Percentiles rank a stretch among this genome's conserved stretches.
These are phyloP conservation scores for Blastomyces parvus DNA, from an alignment of 2,329 filamentous ascomycete genomes.

Conservation along the genomic window DNA sequence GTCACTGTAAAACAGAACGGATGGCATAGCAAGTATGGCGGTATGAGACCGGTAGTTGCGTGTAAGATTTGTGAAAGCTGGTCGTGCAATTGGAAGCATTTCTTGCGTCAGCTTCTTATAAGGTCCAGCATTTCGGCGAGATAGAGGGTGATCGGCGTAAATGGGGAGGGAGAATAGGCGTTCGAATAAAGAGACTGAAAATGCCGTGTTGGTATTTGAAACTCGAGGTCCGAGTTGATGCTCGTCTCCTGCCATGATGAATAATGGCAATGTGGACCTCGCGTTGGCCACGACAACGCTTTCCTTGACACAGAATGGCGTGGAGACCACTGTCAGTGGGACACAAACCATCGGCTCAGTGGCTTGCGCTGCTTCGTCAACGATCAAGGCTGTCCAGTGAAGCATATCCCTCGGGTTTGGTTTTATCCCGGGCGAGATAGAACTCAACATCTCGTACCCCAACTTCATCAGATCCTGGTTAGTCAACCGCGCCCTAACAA, in stretches of 20 bases:
- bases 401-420: constrained; percentile 18
- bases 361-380: constrained; percentile 41
- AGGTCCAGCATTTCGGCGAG: constrained; percentile 21
- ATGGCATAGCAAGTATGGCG: constrained; percentile 36
- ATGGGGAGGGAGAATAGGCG: constrained; percentile 31
- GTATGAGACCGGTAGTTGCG: constrained; percentile 42
- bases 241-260: constrained; percentile 41
- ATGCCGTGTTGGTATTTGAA: constrained; percentile 25
- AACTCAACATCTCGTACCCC: constrained; percentile 29
- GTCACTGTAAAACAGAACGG: constrained; percentile 36
- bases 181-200: constrained; percentile 35
- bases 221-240: constrained; percentile 37
- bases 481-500: constrained; percentile 35
- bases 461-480: constrained; percentile 34
- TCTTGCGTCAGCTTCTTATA: constrained; percentile 17
- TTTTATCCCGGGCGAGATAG: constrained; percentile 18
- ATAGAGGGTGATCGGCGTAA: constrained; percentile 34
- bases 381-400: constrained; percentile 37
- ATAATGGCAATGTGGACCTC: constrained; percentile 24
- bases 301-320: constrained; percentile 22
- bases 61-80: constrained; percentile 38
- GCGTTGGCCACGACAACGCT: background rate
- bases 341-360: constrained; percentile 36
- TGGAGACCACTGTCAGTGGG: constrained; percentile 33
- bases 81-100: constrained; percentile 34